Evolutionary conservation across 2,329 filamentous ascomycete species (phyloP).

Genomic region (Calonectria multiphialidica): DNA sequence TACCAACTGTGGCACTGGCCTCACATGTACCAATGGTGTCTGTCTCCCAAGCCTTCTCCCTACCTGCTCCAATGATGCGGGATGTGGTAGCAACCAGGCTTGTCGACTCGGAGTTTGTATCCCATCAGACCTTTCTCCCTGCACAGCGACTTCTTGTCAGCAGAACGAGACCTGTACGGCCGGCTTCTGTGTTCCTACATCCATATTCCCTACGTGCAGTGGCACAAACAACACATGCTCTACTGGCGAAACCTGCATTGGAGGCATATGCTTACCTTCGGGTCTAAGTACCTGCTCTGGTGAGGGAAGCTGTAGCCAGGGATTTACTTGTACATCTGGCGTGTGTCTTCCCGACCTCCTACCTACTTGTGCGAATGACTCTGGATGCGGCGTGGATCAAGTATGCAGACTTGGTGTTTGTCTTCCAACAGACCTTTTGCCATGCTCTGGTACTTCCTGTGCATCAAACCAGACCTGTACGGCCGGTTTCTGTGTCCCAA

Average conservation of each 20-base stretch:
- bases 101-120: constrained; percentile 11
- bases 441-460: background rate
- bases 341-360: constrained; percentile 3
- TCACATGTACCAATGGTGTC: background rate
- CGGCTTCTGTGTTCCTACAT: constrained; percentile 7
- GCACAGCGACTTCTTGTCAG: background rate
- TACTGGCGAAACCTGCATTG: background rate
- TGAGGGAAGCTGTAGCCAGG: background rate
- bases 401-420: constrained; percentile 4
- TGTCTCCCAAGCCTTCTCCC: background rate
- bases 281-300: background rate
- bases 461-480: background rate
- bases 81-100: background rate
- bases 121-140: background rate
- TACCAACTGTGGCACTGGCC: background rate
- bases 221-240: background rate
- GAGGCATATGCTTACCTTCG: constrained; percentile 6
- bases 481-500: constrained; percentile 12
- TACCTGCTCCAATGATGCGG: background rate
- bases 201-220: background rate
- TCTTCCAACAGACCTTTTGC: background rate
- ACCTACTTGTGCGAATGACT: background rate
- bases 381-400: background rate
- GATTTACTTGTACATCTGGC: background rate
- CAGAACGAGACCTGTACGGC: background rate